Evolutionary conservation across 768 basidiomycete species (phyloP), one percentile per base, ranked within the genome.

Genomic region (Pulveroboletus sp.): DNA sequence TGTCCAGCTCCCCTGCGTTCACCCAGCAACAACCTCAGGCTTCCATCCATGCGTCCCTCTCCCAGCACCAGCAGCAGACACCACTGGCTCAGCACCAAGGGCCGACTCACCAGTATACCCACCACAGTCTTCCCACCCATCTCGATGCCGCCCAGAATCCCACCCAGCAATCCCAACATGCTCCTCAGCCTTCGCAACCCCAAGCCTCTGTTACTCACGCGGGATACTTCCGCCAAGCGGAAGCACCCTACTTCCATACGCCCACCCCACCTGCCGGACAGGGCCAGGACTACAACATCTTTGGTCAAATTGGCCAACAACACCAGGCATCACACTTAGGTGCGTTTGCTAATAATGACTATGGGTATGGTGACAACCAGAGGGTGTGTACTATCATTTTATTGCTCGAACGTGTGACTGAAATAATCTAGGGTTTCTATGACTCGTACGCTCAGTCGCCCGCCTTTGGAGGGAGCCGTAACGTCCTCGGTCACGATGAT

Each of bases 161-260:
- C 43, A 38, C 56, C 10, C 70, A 73, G 50, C 73, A 70, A 47
- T 62, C 71, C 23, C 75, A 75, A 24, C 80, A 78, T 47, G 70
- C 71, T 35, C 56, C 52, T 56, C 65, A 70, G 27, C 58, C 67
- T 24, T 66, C 62, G 11, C 65, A 68, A 7, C 54, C 64, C 23
- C 75, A 75, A 50, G 74, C 80, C 44, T 82, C 85, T 59, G 69
- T 79, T 0, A 81, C 86, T 48, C 87, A 87, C 56, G 77, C 68
- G 9, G 53, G 60, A 0, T 90, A 87, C 61, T 88, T 86, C 75
- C 77, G 87, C 45, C 85, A 86, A 59, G 75, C 75, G 11, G 84
- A 88, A 8, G 64, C 76, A 3, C 84, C 84, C 5, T 90, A 88
- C 66, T 88, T 87, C 76, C 85, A 90, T 60, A 75, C 84, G 0